A percentile compares a stretch with the other conserved stretches of the same genome.
Conservation (phyloP, 371 early-diverging fungal genomes). For the Lichtheimia ramosa region DNA sequence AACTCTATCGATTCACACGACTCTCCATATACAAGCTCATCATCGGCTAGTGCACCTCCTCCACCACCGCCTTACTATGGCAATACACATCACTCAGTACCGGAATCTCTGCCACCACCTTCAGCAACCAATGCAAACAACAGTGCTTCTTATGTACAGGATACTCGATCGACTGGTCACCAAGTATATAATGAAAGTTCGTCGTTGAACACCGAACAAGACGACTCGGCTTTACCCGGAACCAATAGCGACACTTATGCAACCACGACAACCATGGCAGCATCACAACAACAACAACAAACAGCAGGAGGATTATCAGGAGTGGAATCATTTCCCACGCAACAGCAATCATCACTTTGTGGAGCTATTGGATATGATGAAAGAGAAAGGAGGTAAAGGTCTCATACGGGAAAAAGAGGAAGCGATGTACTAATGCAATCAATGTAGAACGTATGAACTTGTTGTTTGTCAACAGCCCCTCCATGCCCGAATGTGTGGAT, state of each 20-base stretch:
- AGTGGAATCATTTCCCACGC: not conserved
- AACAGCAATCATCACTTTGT: conserved; percentile 3
- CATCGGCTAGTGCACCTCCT: too few species aligned
- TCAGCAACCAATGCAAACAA: too few species aligned
- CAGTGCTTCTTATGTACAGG: too few species aligned
- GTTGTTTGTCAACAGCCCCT: conserved; percentile 75
- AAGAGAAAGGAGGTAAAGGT: conserved; percentile 21
- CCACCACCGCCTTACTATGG: too few species aligned
- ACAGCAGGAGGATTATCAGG: conserved; percentile 5
- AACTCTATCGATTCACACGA: not conserved
- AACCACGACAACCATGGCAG: too few species aligned
- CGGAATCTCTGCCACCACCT: too few species aligned
- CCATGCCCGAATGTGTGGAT: conserved; percentile 84
- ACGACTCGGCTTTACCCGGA: not conserved
- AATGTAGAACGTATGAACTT: conserved; percentile 49
- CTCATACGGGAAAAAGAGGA: not conserved
- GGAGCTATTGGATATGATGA: conserved; percentile 23
- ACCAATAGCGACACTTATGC: conserved; percentile 1
- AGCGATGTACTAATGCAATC: not conserved
- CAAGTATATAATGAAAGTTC: too few species aligned
- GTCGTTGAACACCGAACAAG: too few species aligned
- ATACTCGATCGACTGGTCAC: too few species aligned
- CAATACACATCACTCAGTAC: too few species aligned
- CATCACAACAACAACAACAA: conserved; percentile 3
- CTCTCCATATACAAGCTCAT: not conserved